Percentiles rank a stretch among this genome's conserved stretches.
phyloP scores from a whole-genome alignment of 768 basidiomycete species.

The Termitomyces heimii region DNA sequence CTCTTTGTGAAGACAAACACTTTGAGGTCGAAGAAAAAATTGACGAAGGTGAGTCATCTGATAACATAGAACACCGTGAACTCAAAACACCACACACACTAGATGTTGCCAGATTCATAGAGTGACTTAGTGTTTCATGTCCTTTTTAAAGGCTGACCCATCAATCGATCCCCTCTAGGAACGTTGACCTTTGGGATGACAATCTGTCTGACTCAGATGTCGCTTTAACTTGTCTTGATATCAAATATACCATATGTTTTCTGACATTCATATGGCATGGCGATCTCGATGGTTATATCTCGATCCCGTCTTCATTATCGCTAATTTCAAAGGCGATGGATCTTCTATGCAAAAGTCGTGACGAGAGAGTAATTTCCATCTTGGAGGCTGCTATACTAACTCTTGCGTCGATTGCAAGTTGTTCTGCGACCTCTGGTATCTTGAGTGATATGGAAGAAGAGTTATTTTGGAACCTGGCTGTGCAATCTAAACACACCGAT shows the following conservation, averaged over 20 bases:
- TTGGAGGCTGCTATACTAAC: slow-evolving; percentile 31
- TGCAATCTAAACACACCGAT: slow-evolving; percentile 20
- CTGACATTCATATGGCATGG: slow-evolving; percentile 29
- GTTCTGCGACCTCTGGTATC: slow-evolving; percentile 10
- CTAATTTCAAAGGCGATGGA: slow-evolving; percentile 7
- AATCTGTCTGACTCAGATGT: neutral
- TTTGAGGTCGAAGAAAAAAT: slow-evolving; percentile 22
- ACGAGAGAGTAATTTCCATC: neutral
- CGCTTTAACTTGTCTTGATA: slow-evolving; percentile 7
- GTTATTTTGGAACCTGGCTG: slow-evolving; percentile 30
- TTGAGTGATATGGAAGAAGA: slow-evolving; percentile 21
- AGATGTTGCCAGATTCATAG: slow-evolving; percentile 8
- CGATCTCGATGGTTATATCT: slow-evolving; percentile 9
- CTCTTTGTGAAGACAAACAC: slow-evolving; percentile 14
- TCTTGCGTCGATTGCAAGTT: slow-evolving; percentile 20
- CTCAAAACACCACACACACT: neutral
- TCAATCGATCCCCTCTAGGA: neutral
- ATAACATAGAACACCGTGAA: neutral
- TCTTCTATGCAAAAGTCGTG: neutral
- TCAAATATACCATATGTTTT: slow-evolving; percentile 24
- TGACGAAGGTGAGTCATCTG: slow-evolving; percentile 23
- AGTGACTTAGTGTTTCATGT: neutral
- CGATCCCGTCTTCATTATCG: neutral
- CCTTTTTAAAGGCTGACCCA: neutral
- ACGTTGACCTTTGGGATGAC: neutral